These are phyloP conservation scores for Sordariomycetes sp. DNA, from an alignment of 2,329 filamentous ascomycete genomes.

Conservation along the genomic window DNA sequence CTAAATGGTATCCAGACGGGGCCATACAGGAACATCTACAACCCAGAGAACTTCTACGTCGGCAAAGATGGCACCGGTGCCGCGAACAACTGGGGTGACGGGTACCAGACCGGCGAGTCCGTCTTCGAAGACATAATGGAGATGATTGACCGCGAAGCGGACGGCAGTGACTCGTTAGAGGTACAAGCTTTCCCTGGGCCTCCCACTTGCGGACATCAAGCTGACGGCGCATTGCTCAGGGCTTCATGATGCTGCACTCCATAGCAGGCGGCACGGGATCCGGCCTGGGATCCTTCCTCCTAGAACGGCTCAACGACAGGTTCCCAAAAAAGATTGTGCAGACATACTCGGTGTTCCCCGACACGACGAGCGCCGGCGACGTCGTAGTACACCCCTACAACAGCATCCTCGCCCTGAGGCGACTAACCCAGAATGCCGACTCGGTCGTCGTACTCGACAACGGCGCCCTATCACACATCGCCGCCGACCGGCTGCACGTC, in stretches of 20 bases:
- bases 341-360: constrained; percentile 96
- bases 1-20: constrained; percentile 88
- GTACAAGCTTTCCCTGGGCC: constrained; percentile 21
- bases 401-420: constrained; percentile 80
- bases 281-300: constrained; percentile 85
- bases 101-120: constrained; percentile 81
- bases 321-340: constrained; percentile 99
- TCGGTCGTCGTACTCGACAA: constrained; percentile 97
- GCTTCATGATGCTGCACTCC: constrained; percentile 97
- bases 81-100: constrained; percentile 96
- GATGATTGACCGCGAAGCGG: constrained; percentile 97
- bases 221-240: constrained; percentile 28
- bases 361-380: constrained; percentile 74
- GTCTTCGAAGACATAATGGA: constrained; percentile 97
- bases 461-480: constrained; percentile 83
- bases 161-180: constrained; percentile 94
- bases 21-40: constrained; percentile 97
- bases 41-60: constrained; percentile 97
- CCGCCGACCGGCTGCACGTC: constrained; percentile 85
- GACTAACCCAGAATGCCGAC: constrained; percentile 91
- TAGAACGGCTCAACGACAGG: constrained; percentile 90
- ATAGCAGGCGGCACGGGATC: constrained; percentile 96
- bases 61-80: constrained; percentile 88
- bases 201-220: constrained; percentile 7
- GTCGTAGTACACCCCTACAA: constrained; percentile 99